Percentiles rank a stretch among this genome's conserved stretches.
Evolutionary conservation across 2,329 filamentous ascomycete species (phyloP).

Genomic region (Fusarium drepaniforme): DNA sequence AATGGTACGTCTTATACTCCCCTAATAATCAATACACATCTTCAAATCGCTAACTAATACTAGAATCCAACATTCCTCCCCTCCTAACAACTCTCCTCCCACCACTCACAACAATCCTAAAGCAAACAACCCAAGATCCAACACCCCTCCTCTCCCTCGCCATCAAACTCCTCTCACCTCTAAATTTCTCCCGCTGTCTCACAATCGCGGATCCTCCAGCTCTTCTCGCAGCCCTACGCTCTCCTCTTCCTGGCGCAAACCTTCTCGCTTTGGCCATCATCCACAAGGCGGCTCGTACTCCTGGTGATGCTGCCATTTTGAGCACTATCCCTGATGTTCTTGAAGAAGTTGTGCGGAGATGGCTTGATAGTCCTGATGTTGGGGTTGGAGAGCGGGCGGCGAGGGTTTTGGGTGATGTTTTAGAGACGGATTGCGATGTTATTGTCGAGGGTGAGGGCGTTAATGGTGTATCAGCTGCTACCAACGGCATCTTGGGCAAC

Average conservation of each 20-base stretch:
- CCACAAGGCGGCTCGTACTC: slow-evolving; percentile 64
- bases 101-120: slow-evolving; percentile 65
- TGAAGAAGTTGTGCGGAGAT: slow-evolving; percentile 61
- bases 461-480: slow-evolving; percentile 23
- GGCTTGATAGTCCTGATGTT: slow-evolving; percentile 66
- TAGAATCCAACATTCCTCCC: slow-evolving; percentile 64
- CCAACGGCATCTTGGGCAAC: slow-evolving; percentile 45
- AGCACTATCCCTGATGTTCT: slow-evolving; percentile 63
- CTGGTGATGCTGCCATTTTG: slow-evolving; percentile 63
- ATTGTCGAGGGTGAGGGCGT: slow-evolving; percentile 44
- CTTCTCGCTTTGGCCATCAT: slow-evolving; percentile 69
- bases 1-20: slow-evolving; percentile 54
- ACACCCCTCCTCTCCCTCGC: slow-evolving; percentile 64
- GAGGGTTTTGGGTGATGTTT: slow-evolving; percentile 63
- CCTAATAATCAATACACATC: neutral
- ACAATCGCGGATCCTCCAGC: slow-evolving; percentile 63
- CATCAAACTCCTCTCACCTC: slow-evolving; percentile 66
- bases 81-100: slow-evolving; percentile 67
- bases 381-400: slow-evolving; percentile 67
- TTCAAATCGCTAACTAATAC: neutral
- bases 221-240: slow-evolving; percentile 64
- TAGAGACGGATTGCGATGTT: slow-evolving; percentile 66
- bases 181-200: slow-evolving; percentile 65
- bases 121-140: slow-evolving; percentile 63
- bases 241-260: slow-evolving; percentile 67